Base-by-base conservation (phyloP, 345 rosid genomes). In the Camelina hispida region DNA sequence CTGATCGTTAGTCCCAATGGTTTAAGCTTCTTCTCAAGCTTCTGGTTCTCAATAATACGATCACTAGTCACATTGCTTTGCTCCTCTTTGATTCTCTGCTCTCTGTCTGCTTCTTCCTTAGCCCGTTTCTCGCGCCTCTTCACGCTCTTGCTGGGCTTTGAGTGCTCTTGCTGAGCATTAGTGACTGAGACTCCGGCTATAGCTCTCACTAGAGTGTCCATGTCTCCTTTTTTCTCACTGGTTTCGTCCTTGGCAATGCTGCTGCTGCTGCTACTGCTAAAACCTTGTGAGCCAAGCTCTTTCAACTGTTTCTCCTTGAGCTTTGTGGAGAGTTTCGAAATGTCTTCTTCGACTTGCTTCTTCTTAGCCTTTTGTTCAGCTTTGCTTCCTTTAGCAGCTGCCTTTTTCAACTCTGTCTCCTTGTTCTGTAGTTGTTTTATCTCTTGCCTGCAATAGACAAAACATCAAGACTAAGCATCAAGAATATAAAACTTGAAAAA, bases 321-420 rank as follows among this genome's bases (percentile, higher is more conserved):
- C 75, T 89, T 76, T 0, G 87, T 22, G 18, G 97, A 92, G 25
- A 87, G 97, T 69, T 58, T 85, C 0, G 90, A 81, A 11, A 95
- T 74, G 72, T 92, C 94, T 76, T 95, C 98, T 78, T 90, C 97
- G 20, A 90, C 94, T 74, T 85, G 92, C 88, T 92, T 95, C 91
- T 89, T 92, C 89, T 95, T 90, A 10, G 98, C 89, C 75, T 95
- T 95, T 82, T 89, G 99, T 74, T 95, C 98, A 32, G 98, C 97
- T 82, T 95, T 95, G 74, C 83, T 92, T 57, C 99, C 96, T 81
- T 86, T 95, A 4, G 98, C 98, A 47, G 99, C 98, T 0, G 85
- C 96, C 81, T 87, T 95, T 69, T 95, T 95, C 81, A 92, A 73
- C 78, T 84, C 93, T 12, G 76, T 79, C 84, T 95, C 99, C 81